Evolutionary conservation across 1,284 basidiomycete species (phyloP).

Genomic region (Dichomitus squalens): DNA sequence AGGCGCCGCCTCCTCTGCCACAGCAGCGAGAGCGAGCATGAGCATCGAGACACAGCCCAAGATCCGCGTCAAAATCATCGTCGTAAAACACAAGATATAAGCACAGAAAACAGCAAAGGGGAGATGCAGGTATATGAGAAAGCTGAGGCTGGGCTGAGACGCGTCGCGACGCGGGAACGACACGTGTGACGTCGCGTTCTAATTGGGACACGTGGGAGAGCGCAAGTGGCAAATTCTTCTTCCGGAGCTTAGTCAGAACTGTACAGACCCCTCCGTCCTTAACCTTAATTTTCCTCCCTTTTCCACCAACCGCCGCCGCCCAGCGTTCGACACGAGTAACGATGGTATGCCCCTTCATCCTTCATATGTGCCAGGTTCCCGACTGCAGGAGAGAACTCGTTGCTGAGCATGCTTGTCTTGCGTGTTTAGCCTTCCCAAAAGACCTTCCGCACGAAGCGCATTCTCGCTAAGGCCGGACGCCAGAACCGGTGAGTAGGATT

Average conservation of each 20-base stretch:
- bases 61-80: constrained; percentile 22
- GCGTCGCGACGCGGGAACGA: constrained; percentile 13
- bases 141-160: background rate
- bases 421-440: constrained; percentile 90
- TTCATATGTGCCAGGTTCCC: background rate
- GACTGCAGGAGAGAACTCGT: background rate
- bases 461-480: constrained; percentile 92
- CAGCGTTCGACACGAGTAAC: constrained; percentile 35
- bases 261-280: constrained; percentile 33
- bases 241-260: constrained; percentile 40
- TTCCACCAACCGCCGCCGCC: constrained; percentile 30
- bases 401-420: constrained; percentile 9
- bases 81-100: background rate
- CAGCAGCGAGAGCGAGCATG: constrained; percentile 40
- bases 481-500: constrained; percentile 84
- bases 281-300: constrained; percentile 39
- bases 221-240: constrained; percentile 11
- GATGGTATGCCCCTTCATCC: constrained; percentile 31
- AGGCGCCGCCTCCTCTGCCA: constrained; percentile 43
- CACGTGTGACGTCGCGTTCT: constrained; percentile 14
- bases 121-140: background rate
- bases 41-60: constrained; percentile 38
- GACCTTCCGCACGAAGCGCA: constrained; percentile 95
- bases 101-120: background rate
- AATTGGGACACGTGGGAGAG: constrained; percentile 23